Base-by-base conservation (phyloP, 371 early-diverging fungal genomes). In the Ordospora colligata region DNA sequence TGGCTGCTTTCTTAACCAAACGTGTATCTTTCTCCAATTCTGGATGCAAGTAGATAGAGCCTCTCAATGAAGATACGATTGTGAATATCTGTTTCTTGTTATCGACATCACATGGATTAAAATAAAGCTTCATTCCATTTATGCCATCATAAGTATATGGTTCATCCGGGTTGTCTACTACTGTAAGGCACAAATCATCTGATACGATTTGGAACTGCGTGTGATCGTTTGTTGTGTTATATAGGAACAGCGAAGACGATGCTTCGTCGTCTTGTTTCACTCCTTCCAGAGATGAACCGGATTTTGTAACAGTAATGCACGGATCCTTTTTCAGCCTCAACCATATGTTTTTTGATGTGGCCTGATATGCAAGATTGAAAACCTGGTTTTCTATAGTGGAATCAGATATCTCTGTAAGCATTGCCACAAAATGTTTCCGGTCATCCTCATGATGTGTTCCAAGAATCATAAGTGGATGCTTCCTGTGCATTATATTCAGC, bases 141-240 rank as follows among this genome's bases (percentile, higher is more conserved):
- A 5, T 17, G 21, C 19, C 50, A n/a, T 14, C 51, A 27, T 73
- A 49, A 10, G 8, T 25, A 11, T 22, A 17, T 11, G 21, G 22
- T 8, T 50, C 43, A 6, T 49, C 73, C 7, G n/a, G n/a, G n/a
- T n/a, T n/a, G n/a, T n/a, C n/a, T n/a, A n/a, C n/a, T n/a, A 64
- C 64, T 0, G 73, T 73, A 46, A 73, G 47, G 46, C 73, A 73
- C 52, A 49, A 22, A 12, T 8, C 27, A 32, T 12, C 47, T 14
- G 73, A 73, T 21, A 64, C 40, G 49, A 73, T 62, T 50, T 73
- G 63, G 52, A 40, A 73, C 11, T 58, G 21, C 21, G 21, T 46
- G 10, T 42, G 32, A 32, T 32, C 22, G 17, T 46, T 32, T 12
- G 42, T 12, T 45, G 37, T 21, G 12, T 21, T 64, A 17, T 69